Evolutionary conservation across 2,329 filamentous ascomycete species (phyloP).

Genomic region (Hymenoscyphus albidus): DNA sequence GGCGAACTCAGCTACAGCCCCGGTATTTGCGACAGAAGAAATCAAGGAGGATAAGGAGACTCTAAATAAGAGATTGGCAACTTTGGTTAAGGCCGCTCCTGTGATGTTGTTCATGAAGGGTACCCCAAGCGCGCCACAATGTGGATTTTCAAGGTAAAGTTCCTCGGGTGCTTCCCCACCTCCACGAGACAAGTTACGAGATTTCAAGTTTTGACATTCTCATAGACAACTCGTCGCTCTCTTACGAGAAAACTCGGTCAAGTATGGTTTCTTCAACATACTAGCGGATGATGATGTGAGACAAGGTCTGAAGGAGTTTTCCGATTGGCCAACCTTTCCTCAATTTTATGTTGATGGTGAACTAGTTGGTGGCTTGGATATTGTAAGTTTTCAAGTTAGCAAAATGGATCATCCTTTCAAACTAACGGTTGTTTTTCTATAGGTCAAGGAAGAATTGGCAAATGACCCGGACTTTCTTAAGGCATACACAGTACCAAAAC

Average conservation of each 20-base stretch:
- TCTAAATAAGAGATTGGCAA: conserved; percentile 71
- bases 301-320: conserved; percentile 92
- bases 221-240: conserved; percentile 76
- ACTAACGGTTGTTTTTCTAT: too few relatives aligned
- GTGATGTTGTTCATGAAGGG: conserved; percentile 99
- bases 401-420: too few relatives aligned
- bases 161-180: not conserved
- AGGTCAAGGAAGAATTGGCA: too few relatives aligned
- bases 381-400: too few relatives aligned
- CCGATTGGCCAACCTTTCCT: conserved; percentile 98
- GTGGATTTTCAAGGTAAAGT: conserved; percentile 67
- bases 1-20: conserved; percentile 26
- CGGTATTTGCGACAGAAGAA: conserved; percentile 37
- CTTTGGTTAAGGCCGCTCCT: conserved; percentile 89
- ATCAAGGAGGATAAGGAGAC: conserved; percentile 72
- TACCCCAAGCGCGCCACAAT: conserved; percentile 82
- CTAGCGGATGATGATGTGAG: conserved; percentile 95
- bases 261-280: conserved; percentile 99
- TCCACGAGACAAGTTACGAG: not conserved
- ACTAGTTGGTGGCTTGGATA: conserved; percentile 88
- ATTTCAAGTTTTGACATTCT: not conserved
- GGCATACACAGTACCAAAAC: too few relatives aligned
- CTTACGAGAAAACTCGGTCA: conserved; percentile 81
- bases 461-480: too few relatives aligned
- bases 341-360: conserved; percentile 91